These are phyloP conservation scores for Amoeboaphelidium occidentale DNA, from an alignment of 371 early-diverging fungal species.

Conservation along the genomic window DNA sequence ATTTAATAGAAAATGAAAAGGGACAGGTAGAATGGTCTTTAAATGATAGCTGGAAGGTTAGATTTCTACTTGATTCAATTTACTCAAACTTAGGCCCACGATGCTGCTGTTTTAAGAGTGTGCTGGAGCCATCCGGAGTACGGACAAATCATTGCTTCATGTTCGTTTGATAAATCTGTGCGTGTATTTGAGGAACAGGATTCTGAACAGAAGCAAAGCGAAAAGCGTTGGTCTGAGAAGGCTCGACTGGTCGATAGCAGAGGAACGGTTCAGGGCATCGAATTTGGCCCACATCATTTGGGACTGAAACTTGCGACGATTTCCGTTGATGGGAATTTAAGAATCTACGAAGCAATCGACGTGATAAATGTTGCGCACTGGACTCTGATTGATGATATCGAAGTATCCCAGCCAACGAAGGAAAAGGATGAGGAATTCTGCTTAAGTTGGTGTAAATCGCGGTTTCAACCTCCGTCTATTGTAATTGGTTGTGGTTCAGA, in stretches of 20 bases:
- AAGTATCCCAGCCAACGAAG: not conserved
- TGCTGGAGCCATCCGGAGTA: conserved; percentile 83
- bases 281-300: conserved; percentile 55
- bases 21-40: conserved; percentile 39
- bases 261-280: conserved; percentile 57
- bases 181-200: conserved; percentile 75
- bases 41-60: conserved; percentile 57
- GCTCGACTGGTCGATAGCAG: conserved; percentile 40
- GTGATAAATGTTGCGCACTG: conserved; percentile 49
- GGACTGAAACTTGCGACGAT: conserved; percentile 54
- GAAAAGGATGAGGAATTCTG: conserved; percentile 22
- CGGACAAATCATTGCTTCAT: conserved; percentile 69
- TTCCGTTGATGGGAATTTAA: conserved; percentile 59
- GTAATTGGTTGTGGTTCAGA: conserved; percentile 66
- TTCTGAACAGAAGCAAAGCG: conserved; percentile 10
- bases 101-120: conserved; percentile 52
- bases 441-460: conserved; percentile 45
- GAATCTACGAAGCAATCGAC: conserved; percentile 73
- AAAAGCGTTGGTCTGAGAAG: conserved; percentile 34
- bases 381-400: conserved; percentile 31
- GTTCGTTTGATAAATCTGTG: conserved; percentile 69
- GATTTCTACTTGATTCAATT: not conserved
- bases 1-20: conserved; percentile 25
- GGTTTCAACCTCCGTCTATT: conserved; percentile 48
- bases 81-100: conserved; percentile 34